Conservation (phyloP, 371 early-diverging fungal genomes). For the Gilbertella persicaria region DNA sequence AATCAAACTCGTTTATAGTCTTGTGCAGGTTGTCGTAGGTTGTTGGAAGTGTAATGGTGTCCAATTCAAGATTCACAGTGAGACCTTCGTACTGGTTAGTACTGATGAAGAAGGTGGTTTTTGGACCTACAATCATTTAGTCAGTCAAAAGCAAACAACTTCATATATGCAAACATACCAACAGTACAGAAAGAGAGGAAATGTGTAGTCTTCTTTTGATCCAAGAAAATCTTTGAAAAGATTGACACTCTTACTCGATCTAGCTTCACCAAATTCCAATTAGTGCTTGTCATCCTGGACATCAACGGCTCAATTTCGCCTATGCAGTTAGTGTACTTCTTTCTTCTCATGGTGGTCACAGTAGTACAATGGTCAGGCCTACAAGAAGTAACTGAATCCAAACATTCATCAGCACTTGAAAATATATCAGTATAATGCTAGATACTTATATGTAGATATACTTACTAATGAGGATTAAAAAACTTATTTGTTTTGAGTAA, state of each 20-base stretch:
- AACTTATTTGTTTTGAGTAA: background rate
- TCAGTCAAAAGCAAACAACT: background rate
- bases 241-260: background rate
- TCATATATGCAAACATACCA: background rate
- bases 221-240: background rate
- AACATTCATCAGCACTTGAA: background rate
- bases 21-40: background rate
- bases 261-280: background rate
- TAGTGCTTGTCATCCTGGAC: background rate
- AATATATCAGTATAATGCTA: background rate
- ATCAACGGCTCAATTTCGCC: background rate
- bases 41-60: background rate
- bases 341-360: background rate
- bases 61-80: background rate
- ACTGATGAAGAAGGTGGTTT: background rate
- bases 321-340: background rate
- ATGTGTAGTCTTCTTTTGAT: background rate
- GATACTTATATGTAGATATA: background rate
- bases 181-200: background rate
- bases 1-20: background rate
- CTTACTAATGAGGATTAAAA: background rate
- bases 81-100: background rate
- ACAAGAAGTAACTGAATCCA: background rate
- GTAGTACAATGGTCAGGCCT: background rate
- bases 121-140: background rate